A percentile compares a stretch with the other conserved stretches of the same genome.
phyloP scores from a whole-genome alignment of 805 yeast species.

The Cyberlindnera euphorbiae region DNA sequence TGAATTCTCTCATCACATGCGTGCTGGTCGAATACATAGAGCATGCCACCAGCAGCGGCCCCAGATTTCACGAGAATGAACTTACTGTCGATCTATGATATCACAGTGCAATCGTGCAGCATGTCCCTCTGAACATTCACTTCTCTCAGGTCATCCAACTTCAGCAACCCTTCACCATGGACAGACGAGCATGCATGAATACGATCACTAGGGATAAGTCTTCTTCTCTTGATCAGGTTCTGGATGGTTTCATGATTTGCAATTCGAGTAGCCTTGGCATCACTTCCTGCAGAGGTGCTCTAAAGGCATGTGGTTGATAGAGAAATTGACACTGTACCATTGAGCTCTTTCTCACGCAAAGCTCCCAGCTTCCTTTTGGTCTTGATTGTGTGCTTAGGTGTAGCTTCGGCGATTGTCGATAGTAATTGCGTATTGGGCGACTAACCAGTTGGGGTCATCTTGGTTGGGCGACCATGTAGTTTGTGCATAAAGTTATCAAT shows the following conservation, averaged over 20 bases:
- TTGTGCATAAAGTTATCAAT: background rate
- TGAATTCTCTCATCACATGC: conserved; percentile 76
- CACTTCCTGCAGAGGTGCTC: no score
- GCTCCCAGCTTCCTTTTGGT: conserved; percentile 12
- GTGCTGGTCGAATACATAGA: conserved; percentile 69
- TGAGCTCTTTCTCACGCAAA: conserved; percentile 9
- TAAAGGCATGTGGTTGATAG: no score
- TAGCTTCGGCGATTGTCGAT: background rate
- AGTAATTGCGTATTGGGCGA: no score
- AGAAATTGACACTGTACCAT: conserved; percentile 4
- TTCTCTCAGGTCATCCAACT: conserved; percentile 5
- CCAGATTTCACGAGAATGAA: conserved; percentile 47
- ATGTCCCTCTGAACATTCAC: conserved; percentile 17
- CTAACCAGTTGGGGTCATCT: background rate
- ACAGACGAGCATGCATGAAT: conserved; percentile 1
- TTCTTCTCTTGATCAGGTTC: conserved; percentile 7
- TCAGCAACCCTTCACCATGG: conserved; percentile 1
- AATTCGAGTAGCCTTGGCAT: background rate
- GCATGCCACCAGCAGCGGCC: conserved; percentile 1
- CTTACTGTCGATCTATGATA: conserved; percentile 59
- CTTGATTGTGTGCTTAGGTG: background rate
- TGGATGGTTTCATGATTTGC: conserved; percentile 2
- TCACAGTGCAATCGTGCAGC: conserved; percentile 28
- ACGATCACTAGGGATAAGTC: conserved; percentile 1
- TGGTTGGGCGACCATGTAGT: background rate